These are phyloP conservation scores for Cotoneaster glaucophyllus DNA, from an alignment of 306 rosid genomes.

Conservation along the genomic window DNA sequence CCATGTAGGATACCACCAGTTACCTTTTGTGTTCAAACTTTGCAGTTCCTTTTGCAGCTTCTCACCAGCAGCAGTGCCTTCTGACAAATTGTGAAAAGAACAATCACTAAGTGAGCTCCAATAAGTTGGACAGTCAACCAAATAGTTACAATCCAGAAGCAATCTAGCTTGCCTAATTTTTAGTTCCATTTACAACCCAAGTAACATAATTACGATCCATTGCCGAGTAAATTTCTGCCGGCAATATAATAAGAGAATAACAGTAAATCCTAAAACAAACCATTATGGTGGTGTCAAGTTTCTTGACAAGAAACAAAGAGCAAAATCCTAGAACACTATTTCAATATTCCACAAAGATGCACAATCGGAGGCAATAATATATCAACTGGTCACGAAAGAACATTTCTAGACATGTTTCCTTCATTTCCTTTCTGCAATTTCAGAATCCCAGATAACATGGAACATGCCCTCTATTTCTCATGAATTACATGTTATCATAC, in stretches of 20 bases:
- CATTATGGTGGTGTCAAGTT: not conserved
- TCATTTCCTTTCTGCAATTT: not conserved
- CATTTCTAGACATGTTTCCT: not conserved
- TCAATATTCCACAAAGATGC: not conserved
- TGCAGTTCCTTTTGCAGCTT: slow-evolving; percentile 67
- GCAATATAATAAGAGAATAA: not conserved
- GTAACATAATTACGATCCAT: not conserved
- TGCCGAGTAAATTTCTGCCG: not conserved
- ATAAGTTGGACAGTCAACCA: not conserved
- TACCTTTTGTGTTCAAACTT: no score
- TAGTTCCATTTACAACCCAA: not conserved
- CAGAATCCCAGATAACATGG: not conserved
- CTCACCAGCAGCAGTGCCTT: slow-evolving; percentile 48
- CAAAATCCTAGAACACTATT: not conserved
- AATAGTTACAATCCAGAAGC: not conserved
- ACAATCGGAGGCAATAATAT: not conserved
- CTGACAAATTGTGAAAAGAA: slow-evolving; percentile 27
- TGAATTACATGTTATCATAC: not conserved
- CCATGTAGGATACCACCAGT: slow-evolving; percentile 11
- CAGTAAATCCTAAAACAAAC: not conserved
- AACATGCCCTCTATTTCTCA: not conserved
- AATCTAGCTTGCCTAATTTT: not conserved
- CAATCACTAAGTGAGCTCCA: not conserved
- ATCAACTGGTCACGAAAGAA: not conserved
- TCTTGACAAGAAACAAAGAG: not conserved